A percentile compares a stretch with the other conserved stretches of the same genome.
phyloP scores from a whole-genome alignment of 257 asterid species.

The Solanum bulbocastanum region DNA sequence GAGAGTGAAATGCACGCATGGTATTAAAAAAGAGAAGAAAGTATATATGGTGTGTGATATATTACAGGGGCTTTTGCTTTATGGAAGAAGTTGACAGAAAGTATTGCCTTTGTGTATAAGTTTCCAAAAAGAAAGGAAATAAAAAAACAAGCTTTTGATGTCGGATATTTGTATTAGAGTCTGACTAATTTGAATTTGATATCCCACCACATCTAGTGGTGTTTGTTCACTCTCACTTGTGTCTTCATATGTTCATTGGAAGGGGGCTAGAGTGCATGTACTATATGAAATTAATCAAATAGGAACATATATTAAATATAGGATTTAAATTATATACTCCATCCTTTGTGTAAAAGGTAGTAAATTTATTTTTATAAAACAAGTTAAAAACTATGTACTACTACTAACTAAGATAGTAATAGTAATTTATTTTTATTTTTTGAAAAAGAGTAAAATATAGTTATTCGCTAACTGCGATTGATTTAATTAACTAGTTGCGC shows the following conservation, averaged over 20 bases:
- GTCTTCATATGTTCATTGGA: background rate
- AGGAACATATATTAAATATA: background rate
- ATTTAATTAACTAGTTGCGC: background rate
- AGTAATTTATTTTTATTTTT: background rate
- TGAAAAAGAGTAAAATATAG: background rate
- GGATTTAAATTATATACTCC: background rate
- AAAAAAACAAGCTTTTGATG: too few species aligned
- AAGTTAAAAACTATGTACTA: background rate
- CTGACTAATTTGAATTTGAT: too few species aligned
- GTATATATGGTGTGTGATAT: constrained; percentile 13
- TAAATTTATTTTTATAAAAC: background rate
- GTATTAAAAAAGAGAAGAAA: constrained; percentile 34
- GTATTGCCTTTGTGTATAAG: constrained; percentile 4
- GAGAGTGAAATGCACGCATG: constrained; percentile 21
- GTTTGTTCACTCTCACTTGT: background rate
- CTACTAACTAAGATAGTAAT: background rate
- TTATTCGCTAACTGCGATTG: background rate
- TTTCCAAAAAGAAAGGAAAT: background rate
- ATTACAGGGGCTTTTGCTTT: constrained; percentile 37
- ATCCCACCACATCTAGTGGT: too few species aligned
- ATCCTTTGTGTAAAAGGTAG: background rate
- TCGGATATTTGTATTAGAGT: too few species aligned
- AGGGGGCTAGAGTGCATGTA: background rate
- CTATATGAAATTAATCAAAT: background rate
- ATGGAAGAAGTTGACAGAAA: background rate